phyloP scores from a whole-genome alignment of 2,329 filamentous ascomycete species.

The Hansfordia pulvinata region DNA sequence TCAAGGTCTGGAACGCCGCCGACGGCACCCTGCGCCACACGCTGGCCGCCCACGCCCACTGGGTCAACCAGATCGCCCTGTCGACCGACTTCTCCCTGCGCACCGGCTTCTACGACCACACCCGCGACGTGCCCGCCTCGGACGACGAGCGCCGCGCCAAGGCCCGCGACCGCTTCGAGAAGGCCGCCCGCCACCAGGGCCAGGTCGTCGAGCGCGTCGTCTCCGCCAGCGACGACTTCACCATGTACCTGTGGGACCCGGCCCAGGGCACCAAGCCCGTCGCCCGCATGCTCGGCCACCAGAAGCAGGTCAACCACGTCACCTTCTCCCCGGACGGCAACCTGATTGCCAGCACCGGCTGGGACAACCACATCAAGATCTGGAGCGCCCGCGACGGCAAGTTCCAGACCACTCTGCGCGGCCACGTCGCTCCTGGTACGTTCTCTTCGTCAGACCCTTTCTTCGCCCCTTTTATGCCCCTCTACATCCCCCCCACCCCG shows the following conservation, averaged over 20 bases:
- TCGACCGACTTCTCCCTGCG: constrained; percentile 85
- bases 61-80: constrained; percentile 89
- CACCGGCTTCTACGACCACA: constrained; percentile 79
- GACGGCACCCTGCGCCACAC: constrained; percentile 72
- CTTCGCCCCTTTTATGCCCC: neutral
- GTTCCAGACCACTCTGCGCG: constrained; percentile 78
- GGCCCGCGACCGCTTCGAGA: constrained; percentile 72
- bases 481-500: neutral
- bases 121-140: constrained; percentile 48
- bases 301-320: constrained; percentile 94
- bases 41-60: constrained; percentile 73
- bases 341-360: constrained; percentile 76
- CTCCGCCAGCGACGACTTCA: constrained; percentile 89
- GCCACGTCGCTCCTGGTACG: constrained; percentile 54
- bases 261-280: constrained; percentile 67
- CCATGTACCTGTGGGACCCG: constrained; percentile 92
- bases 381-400: constrained; percentile 68
- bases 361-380: constrained; percentile 90
- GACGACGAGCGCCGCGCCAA: constrained; percentile 60
- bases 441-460: neutral
- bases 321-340: constrained; percentile 84
- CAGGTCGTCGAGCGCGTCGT: constrained; percentile 73
- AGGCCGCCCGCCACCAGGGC: constrained; percentile 64
- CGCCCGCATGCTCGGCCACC: constrained; percentile 80
- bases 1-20: constrained; percentile 78